Conservation (phyloP, 2,329 filamentous ascomycete genomes). For the Orbilia javanica region DNA sequence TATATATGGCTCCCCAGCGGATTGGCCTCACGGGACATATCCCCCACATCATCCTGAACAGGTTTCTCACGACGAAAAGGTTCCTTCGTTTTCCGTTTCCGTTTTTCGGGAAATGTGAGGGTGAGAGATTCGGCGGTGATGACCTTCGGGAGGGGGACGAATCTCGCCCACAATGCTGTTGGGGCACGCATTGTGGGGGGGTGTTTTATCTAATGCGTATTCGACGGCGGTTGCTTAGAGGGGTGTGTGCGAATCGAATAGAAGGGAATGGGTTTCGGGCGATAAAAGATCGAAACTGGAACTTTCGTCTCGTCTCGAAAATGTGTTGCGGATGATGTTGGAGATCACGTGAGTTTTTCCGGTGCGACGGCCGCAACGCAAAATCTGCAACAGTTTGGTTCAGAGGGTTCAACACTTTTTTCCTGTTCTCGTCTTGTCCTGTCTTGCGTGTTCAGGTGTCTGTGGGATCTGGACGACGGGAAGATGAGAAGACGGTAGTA, state of each 20-base stretch:
- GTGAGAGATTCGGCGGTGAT: constrained; percentile 40
- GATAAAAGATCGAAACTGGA: constrained; percentile 33
- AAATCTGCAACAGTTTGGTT: constrained; percentile 5
- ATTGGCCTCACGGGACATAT: constrained; percentile 41
- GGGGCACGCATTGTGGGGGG: constrained; percentile 40
- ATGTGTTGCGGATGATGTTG: constrained; percentile 21
- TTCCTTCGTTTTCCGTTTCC: neutral
- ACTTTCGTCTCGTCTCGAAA: no score
- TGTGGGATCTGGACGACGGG: constrained; percentile 14
- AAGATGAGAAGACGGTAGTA: neutral
- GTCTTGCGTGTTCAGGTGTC: neutral
- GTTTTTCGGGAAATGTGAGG: constrained; percentile 33
- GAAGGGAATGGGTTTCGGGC: neutral
- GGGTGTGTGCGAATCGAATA: neutral
- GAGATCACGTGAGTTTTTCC: constrained; percentile 14
- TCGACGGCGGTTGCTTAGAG: neutral
- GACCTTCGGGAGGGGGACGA: constrained; percentile 39
- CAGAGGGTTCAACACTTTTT: neutral
- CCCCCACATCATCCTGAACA: constrained; percentile 39
- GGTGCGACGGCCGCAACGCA: constrained; percentile 8
- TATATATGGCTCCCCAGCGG: constrained; percentile 64
- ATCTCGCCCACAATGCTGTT: constrained; percentile 43
- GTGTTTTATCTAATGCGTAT: neutral
- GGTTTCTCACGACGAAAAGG: neutral
- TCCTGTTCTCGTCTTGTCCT: neutral